Evolutionary conservation across 495 filamentous ascomycete genomes (phyloP), one percentile per base, ranked within the genome.

Genomic region (Glonium stellatum): DNA sequence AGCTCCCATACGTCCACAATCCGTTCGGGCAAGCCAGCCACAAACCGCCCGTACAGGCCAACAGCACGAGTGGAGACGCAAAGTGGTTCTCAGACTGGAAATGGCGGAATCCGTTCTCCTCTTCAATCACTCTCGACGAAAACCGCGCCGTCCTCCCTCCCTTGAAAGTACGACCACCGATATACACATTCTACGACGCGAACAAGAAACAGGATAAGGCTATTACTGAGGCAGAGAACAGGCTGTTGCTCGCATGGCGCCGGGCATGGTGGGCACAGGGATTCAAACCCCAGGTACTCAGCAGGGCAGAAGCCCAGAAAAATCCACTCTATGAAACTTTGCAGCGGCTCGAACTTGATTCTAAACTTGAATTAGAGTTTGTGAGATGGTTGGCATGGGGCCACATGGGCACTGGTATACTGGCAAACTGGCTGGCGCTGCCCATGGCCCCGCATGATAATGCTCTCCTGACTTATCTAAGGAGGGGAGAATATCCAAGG

Each of bases 301-400:
- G 87, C 25, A 80, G 82, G 23, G 84, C 82, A 11, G 93, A 97
- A 69, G 92, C 92, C 10, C 87, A 87, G 82, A 86, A 87, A 64
- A 91, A 95, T 65, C 87, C 86, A 0, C 69, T 89, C 10, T 96
- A 92, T 68, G 79, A 87, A 67, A 75, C 79, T 53, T 72, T 90
- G 53, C 85, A 91, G 69, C 75, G 72, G 35, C 64, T 84, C 54
- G 71, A 82, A 42, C 65, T 84, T 27, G 70, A 75, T 54, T 78
- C 76, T 47, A 69, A 77, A 15, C 67, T 76, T 0, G 77, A 78
- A 35, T 67, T 95, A 55, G 84, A 89, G 69, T 77, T 75, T 18
- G 90, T 96, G 36, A 83, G 87, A 57, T 97, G 90, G 91, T 73
- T 96, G 57, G 93, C 93, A 3, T 98, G 92, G 92, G 90, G 88